phyloP scores from a whole-genome alignment of 164 flowering plant species.

The Magnolia sinica region DNA sequence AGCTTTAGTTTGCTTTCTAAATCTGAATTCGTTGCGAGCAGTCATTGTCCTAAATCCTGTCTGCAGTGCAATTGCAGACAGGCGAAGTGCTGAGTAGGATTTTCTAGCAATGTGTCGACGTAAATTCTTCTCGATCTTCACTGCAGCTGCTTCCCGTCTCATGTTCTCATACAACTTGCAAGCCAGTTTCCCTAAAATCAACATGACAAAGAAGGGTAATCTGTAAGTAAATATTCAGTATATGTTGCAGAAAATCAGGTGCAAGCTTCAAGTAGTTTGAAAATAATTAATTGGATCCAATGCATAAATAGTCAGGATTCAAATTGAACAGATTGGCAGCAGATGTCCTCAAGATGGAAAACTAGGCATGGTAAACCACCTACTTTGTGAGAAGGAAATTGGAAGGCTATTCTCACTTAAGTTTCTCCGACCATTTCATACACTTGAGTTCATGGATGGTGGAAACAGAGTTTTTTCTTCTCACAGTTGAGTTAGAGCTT shows the following conservation, averaged over 20 bases:
- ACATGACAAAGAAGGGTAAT: conserved; percentile 1
- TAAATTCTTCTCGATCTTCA: conserved; percentile 82
- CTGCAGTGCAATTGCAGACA: conserved; percentile 72
- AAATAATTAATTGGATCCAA: conserved; percentile 1
- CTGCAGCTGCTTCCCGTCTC: conserved; percentile 75
- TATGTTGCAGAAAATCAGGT: not conserved
- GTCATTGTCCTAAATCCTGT: conserved; percentile 92
- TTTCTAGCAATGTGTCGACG: conserved; percentile 44
- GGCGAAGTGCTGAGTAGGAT: conserved; percentile 42
- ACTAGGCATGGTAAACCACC: no score
- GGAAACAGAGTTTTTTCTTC: no score
- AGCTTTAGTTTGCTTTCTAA: conserved; percentile 83
- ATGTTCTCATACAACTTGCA: conserved; percentile 65
- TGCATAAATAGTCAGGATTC: not conserved
- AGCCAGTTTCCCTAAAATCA: conserved; percentile 57
- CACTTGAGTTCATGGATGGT: no score
- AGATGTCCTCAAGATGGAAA: no score
- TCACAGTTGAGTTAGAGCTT: no score
- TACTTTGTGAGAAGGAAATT: no score
- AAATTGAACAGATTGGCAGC: not conserved
- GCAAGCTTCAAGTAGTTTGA: conserved; percentile 2
- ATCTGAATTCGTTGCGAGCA: conserved; percentile 88
- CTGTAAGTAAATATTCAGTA: conserved; percentile 1
- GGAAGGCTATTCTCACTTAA: no score
- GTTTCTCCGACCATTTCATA: no score